A percentile compares a stretch with the other conserved stretches of the same genome.
phyloP scores from a whole-genome alignment of 2,329 filamentous ascomycete species.

The Fusarium goolgardi region DNA sequence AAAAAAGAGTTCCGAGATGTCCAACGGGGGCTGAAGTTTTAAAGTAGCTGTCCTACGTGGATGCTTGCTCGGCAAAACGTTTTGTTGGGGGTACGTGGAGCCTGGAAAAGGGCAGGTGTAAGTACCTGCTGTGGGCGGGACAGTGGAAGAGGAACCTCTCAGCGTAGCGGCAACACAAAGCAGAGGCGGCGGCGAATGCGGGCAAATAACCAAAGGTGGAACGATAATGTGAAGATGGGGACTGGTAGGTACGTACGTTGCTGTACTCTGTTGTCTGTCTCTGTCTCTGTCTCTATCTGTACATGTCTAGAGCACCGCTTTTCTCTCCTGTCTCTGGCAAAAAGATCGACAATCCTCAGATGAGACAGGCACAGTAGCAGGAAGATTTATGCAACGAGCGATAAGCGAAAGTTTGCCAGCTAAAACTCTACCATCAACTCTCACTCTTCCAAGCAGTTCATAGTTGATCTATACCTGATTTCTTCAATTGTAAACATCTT shows the following conservation, averaged over 20 bases:
- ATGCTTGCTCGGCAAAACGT: constrained; percentile 42
- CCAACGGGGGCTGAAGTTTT: constrained; percentile 40
- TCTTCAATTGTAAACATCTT: not conserved
- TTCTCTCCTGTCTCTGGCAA: constrained; percentile 24
- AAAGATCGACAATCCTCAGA: constrained; percentile 28
- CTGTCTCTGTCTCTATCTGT: not conserved
- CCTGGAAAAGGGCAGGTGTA: constrained; percentile 24
- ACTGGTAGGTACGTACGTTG: not conserved
- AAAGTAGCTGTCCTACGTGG: constrained; percentile 22
- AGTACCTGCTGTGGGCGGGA: constrained; percentile 27
- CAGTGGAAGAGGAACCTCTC: constrained; percentile 22
- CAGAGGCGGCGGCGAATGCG: constrained; percentile 34
- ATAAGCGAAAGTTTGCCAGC: constrained; percentile 13
- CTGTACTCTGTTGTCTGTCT: not conserved
- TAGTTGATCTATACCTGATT: not conserved
- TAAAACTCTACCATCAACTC: not conserved
- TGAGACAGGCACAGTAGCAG: constrained; percentile 15
- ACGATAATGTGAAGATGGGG: constrained; percentile 16
- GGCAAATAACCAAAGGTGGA: constrained; percentile 23
- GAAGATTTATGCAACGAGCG: constrained; percentile 4
- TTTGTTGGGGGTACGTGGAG: constrained; percentile 48
- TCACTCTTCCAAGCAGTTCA: not conserved
- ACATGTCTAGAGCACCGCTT: constrained; percentile 11
- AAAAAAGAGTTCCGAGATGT: not conserved
- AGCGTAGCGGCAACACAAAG: constrained; percentile 28